phyloP scores from a whole-genome alignment of 2,329 filamentous ascomycete genomes.

The Paecilomyces sp. region DNA sequence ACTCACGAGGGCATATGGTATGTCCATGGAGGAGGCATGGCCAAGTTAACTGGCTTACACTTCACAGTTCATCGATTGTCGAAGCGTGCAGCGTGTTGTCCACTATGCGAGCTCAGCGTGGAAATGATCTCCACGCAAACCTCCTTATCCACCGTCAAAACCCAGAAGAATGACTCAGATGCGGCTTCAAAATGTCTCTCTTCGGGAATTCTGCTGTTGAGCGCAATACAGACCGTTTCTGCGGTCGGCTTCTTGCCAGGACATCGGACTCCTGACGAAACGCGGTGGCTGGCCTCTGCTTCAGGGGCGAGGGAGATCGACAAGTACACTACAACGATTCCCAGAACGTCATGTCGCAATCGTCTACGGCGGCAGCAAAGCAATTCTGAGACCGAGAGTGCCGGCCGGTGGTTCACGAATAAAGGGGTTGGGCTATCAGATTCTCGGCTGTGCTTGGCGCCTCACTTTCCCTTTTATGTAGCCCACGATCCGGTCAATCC shows the following conservation, averaged over 20 bases:
- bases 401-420: neutral
- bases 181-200: neutral
- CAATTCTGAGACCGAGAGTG: neutral
- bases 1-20: neutral
- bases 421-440: constrained; percentile 3
- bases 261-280: neutral
- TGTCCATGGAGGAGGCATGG: neutral
- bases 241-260: neutral
- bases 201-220: neutral
- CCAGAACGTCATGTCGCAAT: neutral
- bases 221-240: neutral
- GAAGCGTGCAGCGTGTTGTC: neutral
- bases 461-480: constrained; percentile 12
- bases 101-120: neutral
- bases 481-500: neutral
- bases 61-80: neutral
- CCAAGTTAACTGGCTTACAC: neutral
- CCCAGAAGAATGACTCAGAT: neutral
- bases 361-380: constrained; percentile 1
- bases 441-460: constrained; percentile 10
- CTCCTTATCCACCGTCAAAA: neutral
- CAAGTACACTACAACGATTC: neutral
- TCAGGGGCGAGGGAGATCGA: neutral
- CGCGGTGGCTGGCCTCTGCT: neutral
- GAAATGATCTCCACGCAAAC: neutral